Base-by-base conservation (phyloP, 2,329 filamentous ascomycete species). In the Pleurostoma richardsiae region DNA sequence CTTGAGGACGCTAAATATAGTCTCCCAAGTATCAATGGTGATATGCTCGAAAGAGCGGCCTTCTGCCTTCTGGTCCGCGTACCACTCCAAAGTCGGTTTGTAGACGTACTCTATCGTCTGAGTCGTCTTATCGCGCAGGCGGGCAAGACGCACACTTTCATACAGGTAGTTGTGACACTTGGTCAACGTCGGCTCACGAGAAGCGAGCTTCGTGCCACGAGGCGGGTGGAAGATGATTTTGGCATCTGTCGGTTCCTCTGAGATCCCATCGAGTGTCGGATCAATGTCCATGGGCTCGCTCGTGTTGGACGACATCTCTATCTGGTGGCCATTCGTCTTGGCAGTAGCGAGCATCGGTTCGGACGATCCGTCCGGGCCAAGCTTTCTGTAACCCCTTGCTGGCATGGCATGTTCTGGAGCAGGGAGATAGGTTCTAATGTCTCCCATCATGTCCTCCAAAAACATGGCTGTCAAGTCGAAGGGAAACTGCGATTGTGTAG, bases 11-110 rank as follows among this genome's bases (percentile, higher is more conserved):
- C 56, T 46, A 39, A 74, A 70, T 6, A 78, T 61, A 5, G 46
- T 54, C 30, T 72, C 61, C 68, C 72, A 80, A 3, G 58, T 48
- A 30, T 60, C 61, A 4, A 82, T 69, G 4, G 60, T 55, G 4
- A 82, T 61, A 50, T 81, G 76, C 44, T 72, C 70, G 46, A 67
- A 77, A 1, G 68, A 71, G 26, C 76, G 67, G 3, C 73, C 74
- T 54, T 76, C 73, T 1, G 57, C 56, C 28, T 64, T 53, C 51
- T 77, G 73, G 36, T 71, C 62, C 4, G 54, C 53, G 51, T 82
- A 82, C 79, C 79, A 82, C 4, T 71, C 60, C 49, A 64, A 49
- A 2, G 79, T 82, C 6, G 74, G 68, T 39, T 56, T 57, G 52
- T 74, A 80, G 11, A 55, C 56, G 53, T 70, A 79, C 29, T 42